phyloP scores from a whole-genome alignment of 768 basidiomycete genomes.

The Amanita pseudoporphyria region DNA sequence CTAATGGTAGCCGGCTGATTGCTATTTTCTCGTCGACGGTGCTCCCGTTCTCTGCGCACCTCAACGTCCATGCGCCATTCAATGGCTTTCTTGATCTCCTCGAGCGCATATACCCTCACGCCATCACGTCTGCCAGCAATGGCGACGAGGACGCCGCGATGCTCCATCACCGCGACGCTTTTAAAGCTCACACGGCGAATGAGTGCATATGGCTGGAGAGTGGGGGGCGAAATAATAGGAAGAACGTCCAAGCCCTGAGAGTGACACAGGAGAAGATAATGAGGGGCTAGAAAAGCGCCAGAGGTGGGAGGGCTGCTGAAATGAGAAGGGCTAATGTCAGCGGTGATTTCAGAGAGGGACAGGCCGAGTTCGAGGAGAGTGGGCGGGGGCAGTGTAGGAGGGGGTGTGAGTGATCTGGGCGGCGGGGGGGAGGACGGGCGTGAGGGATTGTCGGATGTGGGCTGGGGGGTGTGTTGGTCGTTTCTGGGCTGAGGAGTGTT shows the following conservation, averaged over 20 bases:
- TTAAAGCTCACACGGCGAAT: constrained; percentile 79
- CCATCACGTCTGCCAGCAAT: constrained; percentile 83
- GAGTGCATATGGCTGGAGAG: constrained; percentile 69
- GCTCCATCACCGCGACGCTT: constrained; percentile 87
- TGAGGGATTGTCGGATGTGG: constrained; percentile 28
- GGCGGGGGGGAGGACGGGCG: constrained; percentile 47
- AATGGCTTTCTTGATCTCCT: constrained; percentile 77
- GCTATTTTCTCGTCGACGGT: constrained; percentile 53
- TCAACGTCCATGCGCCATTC: constrained; percentile 86
- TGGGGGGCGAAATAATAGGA: constrained; percentile 67
- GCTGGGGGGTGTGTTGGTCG: constrained; percentile 4
- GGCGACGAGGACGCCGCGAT: constrained; percentile 83
- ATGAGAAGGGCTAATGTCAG: constrained; percentile 64
- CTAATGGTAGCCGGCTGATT: constrained; percentile 38
- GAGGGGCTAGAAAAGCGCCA: constrained; percentile 73
- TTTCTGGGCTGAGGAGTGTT: constrained; percentile 27
- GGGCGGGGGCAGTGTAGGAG: constrained; percentile 63
- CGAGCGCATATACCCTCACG: constrained; percentile 80
- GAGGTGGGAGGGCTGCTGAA: constrained; percentile 68
- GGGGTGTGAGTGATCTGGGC: constrained; percentile 53
- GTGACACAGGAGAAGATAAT: constrained; percentile 78
- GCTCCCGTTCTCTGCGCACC: constrained; percentile 64
- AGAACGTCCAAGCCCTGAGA: constrained; percentile 80
- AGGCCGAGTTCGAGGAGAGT: constrained; percentile 70
- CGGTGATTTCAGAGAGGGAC: constrained; percentile 55